These are phyloP conservation scores for Phyllosticta citrichinensis DNA, from an alignment of 2,329 filamentous ascomycete genomes.

Conservation along the genomic window DNA sequence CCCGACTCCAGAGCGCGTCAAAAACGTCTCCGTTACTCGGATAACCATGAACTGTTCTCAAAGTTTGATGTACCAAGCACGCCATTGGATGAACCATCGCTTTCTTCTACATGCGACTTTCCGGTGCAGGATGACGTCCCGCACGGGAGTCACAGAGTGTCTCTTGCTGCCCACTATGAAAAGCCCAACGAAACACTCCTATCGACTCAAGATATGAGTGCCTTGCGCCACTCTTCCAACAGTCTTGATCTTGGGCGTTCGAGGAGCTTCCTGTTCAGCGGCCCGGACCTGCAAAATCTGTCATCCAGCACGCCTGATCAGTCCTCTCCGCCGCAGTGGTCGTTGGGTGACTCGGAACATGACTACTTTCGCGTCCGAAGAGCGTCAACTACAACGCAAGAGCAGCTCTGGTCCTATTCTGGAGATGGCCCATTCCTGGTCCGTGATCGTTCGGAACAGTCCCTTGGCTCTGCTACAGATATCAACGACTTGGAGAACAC, in stretches of 20 bases:
- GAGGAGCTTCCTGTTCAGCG: not conserved
- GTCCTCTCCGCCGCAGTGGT: not conserved
- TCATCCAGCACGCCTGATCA: not conserved
- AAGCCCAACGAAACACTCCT: not conserved
- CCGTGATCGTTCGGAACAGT: not conserved
- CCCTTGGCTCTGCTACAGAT: not conserved
- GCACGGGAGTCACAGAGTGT: not conserved
- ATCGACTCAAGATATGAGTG: not conserved
- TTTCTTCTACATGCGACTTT: too few relatives aligned
- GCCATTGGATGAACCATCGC: too few relatives aligned
- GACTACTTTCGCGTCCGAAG: not conserved
- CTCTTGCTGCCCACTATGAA: not conserved
- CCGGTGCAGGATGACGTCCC: not conserved
- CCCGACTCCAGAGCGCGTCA: not conserved
- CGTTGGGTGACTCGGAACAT: not conserved
- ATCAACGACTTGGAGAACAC: not conserved
- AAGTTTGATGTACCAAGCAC: too few relatives aligned
- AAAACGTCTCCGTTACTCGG: not conserved
- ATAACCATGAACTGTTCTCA: too few relatives aligned
- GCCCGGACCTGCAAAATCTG: not conserved
- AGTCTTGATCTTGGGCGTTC: not conserved
- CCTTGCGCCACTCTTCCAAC: not conserved
- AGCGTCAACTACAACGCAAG: not conserved
- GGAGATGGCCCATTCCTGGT: conserved; percentile 10
- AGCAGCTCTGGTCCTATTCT: not conserved